Percentiles rank a stretch among this genome's conserved stretches.
These are phyloP conservation scores for Dioszegia hungarica DNA, from an alignment of 768 basidiomycete species.

Conservation along the genomic window DNA sequence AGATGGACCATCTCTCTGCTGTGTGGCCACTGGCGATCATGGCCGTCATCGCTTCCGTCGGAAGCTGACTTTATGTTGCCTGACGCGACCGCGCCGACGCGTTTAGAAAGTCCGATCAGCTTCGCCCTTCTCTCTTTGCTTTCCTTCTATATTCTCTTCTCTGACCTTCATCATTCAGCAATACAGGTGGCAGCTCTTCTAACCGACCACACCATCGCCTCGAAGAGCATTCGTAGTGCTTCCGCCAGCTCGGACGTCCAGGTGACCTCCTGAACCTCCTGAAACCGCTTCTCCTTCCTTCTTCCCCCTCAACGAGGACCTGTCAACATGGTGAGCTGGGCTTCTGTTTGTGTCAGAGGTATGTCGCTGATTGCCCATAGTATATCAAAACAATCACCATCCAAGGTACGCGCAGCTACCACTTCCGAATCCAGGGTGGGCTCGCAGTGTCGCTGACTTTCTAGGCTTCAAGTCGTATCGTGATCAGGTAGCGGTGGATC, in stretches of 20 bases:
- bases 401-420: constrained; percentile 25
- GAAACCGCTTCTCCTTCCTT: too few relatives aligned
- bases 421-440: not conserved
- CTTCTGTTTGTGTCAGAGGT: too few relatives aligned
- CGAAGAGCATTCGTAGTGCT: too few relatives aligned
- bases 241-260: too few relatives aligned
- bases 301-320: not conserved
- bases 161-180: too few relatives aligned
- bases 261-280: too few relatives aligned
- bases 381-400: constrained; percentile 49
- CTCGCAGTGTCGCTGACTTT: not conserved
- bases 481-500: constrained; percentile 64
- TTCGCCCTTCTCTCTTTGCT: not conserved
- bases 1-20: too few relatives aligned
- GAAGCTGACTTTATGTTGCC: not conserved
- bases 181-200: too few relatives aligned
- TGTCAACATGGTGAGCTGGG: not conserved
- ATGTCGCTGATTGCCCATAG: too few relatives aligned
- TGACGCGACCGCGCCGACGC: not conserved
- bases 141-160: too few relatives aligned
- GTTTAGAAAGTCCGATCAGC: not conserved
- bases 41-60: not conserved
- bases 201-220: too few relatives aligned
- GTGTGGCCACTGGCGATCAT: too few relatives aligned
- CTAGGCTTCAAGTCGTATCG: constrained; percentile 95